Percentiles rank a stretch among this genome's conserved stretches.
phyloP scores from a whole-genome alignment of 2,329 filamentous ascomycete species.

The Claviceps citrina region DNA sequence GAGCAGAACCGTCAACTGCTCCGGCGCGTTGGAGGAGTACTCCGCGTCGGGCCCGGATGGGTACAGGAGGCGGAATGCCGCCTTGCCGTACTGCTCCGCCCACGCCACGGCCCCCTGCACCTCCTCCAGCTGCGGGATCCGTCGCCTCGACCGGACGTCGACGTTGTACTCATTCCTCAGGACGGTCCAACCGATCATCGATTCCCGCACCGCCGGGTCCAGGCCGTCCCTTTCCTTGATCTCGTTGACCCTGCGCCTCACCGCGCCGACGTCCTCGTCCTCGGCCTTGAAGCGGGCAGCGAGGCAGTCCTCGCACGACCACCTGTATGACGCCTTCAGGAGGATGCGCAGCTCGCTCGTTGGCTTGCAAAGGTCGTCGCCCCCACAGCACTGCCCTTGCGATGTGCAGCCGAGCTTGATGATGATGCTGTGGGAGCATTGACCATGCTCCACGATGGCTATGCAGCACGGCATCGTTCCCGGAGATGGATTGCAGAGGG shows the following conservation, averaged over 20 bases:
- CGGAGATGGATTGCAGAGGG: too few relatives aligned
- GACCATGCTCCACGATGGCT: slow-evolving; percentile 12
- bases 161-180: not conserved
- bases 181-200: too few relatives aligned
- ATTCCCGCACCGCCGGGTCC: too few relatives aligned
- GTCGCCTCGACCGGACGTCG: not conserved
- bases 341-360: slow-evolving; percentile 9
- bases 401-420: slow-evolving; percentile 17
- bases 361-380: too few relatives aligned
- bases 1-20: not conserved
- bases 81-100: not conserved
- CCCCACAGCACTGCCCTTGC: too few relatives aligned
- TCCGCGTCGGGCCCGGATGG: not conserved
- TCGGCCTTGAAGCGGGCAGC: not conserved
- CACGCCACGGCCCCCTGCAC: not conserved
- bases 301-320: slow-evolving; percentile 16
- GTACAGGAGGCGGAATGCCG: not conserved
- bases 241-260: too few relatives aligned
- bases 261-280: too few relatives aligned
- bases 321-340: slow-evolving; percentile 11
- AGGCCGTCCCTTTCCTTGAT: too few relatives aligned
- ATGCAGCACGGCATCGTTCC: slow-evolving; percentile 21
- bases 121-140: not conserved
- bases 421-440: slow-evolving; percentile 14
- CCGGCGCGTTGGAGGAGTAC: too few relatives aligned